phyloP scores from a whole-genome alignment of 352 stramenopile genomes.

The Phytophthora constricta region DNA sequence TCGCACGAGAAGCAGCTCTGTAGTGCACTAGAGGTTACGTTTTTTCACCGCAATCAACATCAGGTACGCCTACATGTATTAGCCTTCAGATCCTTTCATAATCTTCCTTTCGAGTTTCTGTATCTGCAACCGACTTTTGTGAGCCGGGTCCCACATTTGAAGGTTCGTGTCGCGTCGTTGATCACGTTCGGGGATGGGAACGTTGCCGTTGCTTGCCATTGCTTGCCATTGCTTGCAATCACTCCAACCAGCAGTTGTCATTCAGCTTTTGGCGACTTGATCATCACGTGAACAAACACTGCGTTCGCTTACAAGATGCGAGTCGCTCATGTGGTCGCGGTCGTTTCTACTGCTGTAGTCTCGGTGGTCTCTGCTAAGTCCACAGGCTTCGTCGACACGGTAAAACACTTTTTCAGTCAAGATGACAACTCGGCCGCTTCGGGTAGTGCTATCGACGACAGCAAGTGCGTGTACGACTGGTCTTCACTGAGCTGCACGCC shows the following conservation, averaged over 20 bases:
- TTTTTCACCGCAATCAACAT: not conserved
- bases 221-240: too few species aligned
- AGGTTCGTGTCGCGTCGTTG: not conserved
- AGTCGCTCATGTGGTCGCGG: not conserved
- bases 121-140: not conserved
- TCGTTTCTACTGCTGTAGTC: slow-evolving; percentile 1
- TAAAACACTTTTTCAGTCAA: slow-evolving; percentile 25
- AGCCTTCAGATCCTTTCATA: not conserved
- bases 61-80: not conserved
- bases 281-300: too few species aligned
- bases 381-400: slow-evolving; percentile 6
- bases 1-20: not conserved
- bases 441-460: slow-evolving; percentile 31
- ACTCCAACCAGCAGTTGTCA: not conserved
- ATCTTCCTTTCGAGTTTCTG: not conserved
- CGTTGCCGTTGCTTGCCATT: not conserved
- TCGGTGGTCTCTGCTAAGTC: slow-evolving; percentile 9
- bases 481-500: slow-evolving; percentile 56
- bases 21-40: not conserved
- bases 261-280: not conserved
- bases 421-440: slow-evolving; percentile 19
- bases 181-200: not conserved
- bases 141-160: not conserved
- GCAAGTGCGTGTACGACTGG: slow-evolving; percentile 43
- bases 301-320: too few species aligned